Evolutionary conservation across 2,329 filamentous ascomycete genomes (phyloP).

Genomic region (Ophiocordyceps sinensis): DNA sequence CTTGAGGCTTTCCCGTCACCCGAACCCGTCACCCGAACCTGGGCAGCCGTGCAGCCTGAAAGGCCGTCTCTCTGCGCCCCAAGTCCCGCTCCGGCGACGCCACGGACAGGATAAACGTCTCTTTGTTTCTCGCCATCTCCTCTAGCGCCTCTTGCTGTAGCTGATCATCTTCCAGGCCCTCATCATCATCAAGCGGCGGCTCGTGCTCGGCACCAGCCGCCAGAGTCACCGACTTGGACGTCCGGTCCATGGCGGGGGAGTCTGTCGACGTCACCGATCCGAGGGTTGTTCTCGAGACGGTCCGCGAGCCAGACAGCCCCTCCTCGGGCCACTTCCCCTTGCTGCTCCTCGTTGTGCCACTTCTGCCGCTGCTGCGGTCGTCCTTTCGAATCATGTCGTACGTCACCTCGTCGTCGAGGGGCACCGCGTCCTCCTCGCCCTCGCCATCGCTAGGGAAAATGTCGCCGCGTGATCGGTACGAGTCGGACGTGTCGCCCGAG

Average conservation of each 20-base stretch:
- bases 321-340: conserved; percentile 39
- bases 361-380: conserved; percentile 50
- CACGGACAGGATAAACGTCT: conserved; percentile 28
- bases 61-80: conserved; percentile 15
- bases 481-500: conserved; percentile 72
- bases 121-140: conserved; percentile 35
- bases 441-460: conserved; percentile 76
- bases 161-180: conserved; percentile 37
- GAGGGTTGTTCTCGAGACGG: conserved; percentile 45
- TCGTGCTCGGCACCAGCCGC: conserved; percentile 23
- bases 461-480: conserved; percentile 75
- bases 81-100: conserved; percentile 37
- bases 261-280: conserved; percentile 25
- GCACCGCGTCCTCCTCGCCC: conserved; percentile 86
- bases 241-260: conserved; percentile 12
- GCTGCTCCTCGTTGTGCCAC: conserved; percentile 37
- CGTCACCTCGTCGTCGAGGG: conserved; percentile 83
- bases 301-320: conserved; percentile 28
- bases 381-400: conserved; percentile 68
- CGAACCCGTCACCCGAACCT: conserved; percentile 36
- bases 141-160: conserved; percentile 37
- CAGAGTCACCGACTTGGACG: conserved; percentile 13
- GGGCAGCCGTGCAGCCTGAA: conserved; percentile 45
- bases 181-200: conserved; percentile 35
- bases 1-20: conserved; percentile 12